Base-by-base conservation (phyloP, 2,329 filamentous ascomycete species). In the Penicillium freii region DNA sequence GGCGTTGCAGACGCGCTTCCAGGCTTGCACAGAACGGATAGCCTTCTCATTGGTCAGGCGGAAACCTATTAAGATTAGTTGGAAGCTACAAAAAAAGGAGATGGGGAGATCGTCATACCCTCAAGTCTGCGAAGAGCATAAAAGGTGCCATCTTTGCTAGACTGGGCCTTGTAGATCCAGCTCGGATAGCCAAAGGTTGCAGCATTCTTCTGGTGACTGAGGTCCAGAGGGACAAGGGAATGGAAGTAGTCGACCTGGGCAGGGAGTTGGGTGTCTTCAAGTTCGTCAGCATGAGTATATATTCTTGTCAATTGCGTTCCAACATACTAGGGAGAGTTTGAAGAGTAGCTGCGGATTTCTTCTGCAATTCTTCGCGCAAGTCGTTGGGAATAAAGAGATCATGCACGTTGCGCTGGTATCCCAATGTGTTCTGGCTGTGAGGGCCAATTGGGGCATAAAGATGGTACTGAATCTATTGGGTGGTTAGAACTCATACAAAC, bases 111-210 rank as follows among this genome's bases (percentile, higher is more conserved):
- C 15, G 13, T 34, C 72, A 52, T 73, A 85, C 86, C 89, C 81
- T 97, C 92, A 23, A 99, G 83, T 60, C 94, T 84, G 61, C 94
- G 85, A 46, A 99, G 79, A 56, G 88, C 91, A 75, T 96, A 97
- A n/a, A 87, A 86, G 63, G 90, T 87, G 11, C 92, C 94, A 66
- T 93, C 93, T 71, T 94, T 94, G 73, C 84, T 88, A 7, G 91
- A 96, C 25, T 88, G 87, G 9, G 92, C 93, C 77, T 97, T 97
- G 79, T 97, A 99, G 0, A 96, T 85, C 91, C 92, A 97, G 66
- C 89, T 96, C 6, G 88, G 86, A 69, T 91, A 96, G 29, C 92
- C 91, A 74, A 97, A 97, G 17, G 89, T 85, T 13, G 85, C 83
- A 4, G 87, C 84, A 64, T 88, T 91, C 72, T 91, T 92, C 63